Base-by-base conservation (phyloP, 2,329 filamentous ascomycete species). In the Cladosporium phlei region DNA sequence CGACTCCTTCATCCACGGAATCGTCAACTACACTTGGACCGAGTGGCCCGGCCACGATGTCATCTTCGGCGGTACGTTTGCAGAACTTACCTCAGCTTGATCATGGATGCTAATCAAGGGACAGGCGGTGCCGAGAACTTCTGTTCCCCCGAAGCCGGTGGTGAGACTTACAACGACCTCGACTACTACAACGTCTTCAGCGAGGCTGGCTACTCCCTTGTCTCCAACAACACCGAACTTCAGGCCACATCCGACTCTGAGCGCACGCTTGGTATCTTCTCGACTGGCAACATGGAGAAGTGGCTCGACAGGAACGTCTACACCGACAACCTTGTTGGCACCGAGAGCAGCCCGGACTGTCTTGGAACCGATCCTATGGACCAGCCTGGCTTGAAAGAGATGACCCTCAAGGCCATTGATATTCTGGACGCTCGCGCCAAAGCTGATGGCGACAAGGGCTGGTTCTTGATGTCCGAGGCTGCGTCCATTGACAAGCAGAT, bases 401-500 rank as follows among this genome's bases (percentile, higher is more conserved):
- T 94, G 88, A 90, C 88, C 0, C 73, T 90, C 57, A 94, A 94
- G 72, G 87, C 87, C 19, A 78, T 93, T 39, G 86, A 91, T 49
- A 80, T 91, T 44, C 78, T 93, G n/a, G 70, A 84, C 64, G 74
- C 74, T 29, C 71, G 71, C 49, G 80, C 82, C 21, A 76, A 77
- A 25, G 76, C 84, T 48, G 48, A 52, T 16, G 56, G 53, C 37
- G 58, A 63, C 48, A 77, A 86, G 50, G 88, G 88, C 5, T 94
- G 85, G 77, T 88, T 93, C 75, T 75, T 94, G 60, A 93, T 94
- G 87, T 82, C 82, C 10, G 88, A 94, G 66, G 88, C 84, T 20
- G 88, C 88, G 12, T 87, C 82, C 2, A 86, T 94, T 56, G 88
- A 93, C 70, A 94, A 94, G 75, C 84, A 88, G 75, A 93, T 94